Evolutionary conservation across 306 rosid species (phyloP).

Genomic region (Bauhinia variegata): DNA sequence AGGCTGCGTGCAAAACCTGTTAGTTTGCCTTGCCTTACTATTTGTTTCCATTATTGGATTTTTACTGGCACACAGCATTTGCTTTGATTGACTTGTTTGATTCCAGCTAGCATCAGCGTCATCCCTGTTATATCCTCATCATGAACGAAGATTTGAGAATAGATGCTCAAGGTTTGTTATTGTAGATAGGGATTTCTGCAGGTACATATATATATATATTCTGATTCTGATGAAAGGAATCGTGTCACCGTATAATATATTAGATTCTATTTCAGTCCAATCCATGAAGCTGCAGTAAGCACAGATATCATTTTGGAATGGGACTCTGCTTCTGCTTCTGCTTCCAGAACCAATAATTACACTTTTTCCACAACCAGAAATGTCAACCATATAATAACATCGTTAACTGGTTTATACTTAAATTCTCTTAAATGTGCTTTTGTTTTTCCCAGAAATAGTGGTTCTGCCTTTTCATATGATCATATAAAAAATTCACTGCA

Average conservation of each 20-base stretch:
- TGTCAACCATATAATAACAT: not conserved
- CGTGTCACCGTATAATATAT: conserved; percentile 22
- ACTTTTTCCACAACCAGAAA: not conserved
- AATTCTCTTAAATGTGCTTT: not conserved
- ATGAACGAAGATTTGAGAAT: conserved; percentile 23
- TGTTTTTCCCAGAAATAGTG: not conserved
- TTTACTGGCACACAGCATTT: not conserved
- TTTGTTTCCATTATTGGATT: not conserved
- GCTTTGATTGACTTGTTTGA: conserved; percentile 32
- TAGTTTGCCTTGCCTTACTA: not conserved
- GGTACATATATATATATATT: conserved; percentile 12
- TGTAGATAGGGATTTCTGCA: conserved; percentile 24
- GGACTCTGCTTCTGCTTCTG: conserved; percentile 26
- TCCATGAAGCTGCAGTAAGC: conserved; percentile 42
- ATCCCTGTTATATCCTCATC: conserved; percentile 33
- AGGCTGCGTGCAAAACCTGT: too few species aligned
- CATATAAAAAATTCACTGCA: not conserved
- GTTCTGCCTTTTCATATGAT: not conserved
- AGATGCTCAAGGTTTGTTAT: conserved; percentile 44
- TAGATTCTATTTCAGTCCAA: conserved; percentile 43
- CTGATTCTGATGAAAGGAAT: conserved; percentile 14
- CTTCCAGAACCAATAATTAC: conserved; percentile 8
- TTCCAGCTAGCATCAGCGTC: not conserved
- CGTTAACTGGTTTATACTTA: not conserved
- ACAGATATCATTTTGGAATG: conserved; percentile 25